Evolutionary conservation across 169 alveolate species (phyloP).

Genomic region (Plasmodium adleri): DNA sequence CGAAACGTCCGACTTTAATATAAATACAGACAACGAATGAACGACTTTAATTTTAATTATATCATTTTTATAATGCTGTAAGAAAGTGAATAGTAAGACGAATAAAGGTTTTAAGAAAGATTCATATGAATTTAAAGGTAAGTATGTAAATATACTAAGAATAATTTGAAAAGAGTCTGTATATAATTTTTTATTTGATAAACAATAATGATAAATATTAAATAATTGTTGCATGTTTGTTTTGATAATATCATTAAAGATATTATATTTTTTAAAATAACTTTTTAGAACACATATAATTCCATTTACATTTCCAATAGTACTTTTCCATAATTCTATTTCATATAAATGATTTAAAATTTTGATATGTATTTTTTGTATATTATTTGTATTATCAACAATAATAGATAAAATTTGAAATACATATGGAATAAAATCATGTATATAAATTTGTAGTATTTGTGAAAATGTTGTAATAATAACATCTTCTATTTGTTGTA

Average conservation of each 20-base stretch:
- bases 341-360: constrained; percentile 77
- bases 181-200: constrained; percentile 86
- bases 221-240: constrained; percentile 85
- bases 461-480: constrained; percentile 82
- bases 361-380: constrained; percentile 78
- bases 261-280: constrained; percentile 81
- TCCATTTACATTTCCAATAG: constrained; percentile 86
- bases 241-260: constrained; percentile 83
- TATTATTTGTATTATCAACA: constrained; percentile 64
- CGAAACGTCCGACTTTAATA: constrained; percentile 16
- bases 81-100: constrained; percentile 83
- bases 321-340: constrained; percentile 80
- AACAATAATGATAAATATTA: constrained; percentile 87
- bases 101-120: constrained; percentile 83
- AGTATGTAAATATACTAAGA: constrained; percentile 82
- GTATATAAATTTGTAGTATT: constrained; percentile 84
- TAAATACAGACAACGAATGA: constrained; percentile 34
- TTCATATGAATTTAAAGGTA: constrained; percentile 84
- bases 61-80: constrained; percentile 81
- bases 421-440: constrained; percentile 88
- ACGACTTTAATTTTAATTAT: constrained; percentile 45
- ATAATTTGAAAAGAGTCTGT: constrained; percentile 86
- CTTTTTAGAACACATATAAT: constrained; percentile 85
- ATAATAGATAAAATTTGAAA: constrained; percentile 78
- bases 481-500: constrained; percentile 77